Conservation (phyloP, 2,329 filamentous ascomycete genomes). For the Nemania sp. region DNA sequence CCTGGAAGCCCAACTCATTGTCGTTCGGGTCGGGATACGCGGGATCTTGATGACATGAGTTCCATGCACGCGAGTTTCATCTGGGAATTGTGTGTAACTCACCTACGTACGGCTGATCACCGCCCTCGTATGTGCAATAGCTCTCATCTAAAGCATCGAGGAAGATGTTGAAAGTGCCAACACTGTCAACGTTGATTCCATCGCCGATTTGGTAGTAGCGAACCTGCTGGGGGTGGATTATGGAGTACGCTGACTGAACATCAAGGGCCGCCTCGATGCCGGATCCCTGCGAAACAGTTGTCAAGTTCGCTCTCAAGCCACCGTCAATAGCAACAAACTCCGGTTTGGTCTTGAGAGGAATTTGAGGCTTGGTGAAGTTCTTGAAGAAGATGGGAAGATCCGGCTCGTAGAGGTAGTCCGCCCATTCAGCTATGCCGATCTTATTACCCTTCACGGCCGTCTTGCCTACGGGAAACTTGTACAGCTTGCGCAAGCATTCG, state of each 20-base stretch:
- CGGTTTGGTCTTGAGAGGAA: conserved; percentile 21
- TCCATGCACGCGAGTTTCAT: neutral
- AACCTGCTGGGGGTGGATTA: conserved; percentile 27
- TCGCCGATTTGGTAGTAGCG: conserved; percentile 31
- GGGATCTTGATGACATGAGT: conserved; percentile 23
- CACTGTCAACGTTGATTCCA: conserved; percentile 30
- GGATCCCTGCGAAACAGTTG: conserved; percentile 24
- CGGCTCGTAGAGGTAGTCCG: conserved; percentile 29
- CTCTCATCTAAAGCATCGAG: conserved; percentile 50
- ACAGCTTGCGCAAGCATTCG: conserved; percentile 29
- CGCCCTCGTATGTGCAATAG: conserved; percentile 51
- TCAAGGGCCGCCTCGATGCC: conserved; percentile 30
- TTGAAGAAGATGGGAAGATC: conserved; percentile 30
- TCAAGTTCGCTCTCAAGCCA: conserved; percentile 25
- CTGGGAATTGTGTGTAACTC: neutral
- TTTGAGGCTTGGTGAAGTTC: conserved; percentile 29
- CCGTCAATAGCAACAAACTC: conserved; percentile 31
- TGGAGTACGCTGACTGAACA: conserved; percentile 28
- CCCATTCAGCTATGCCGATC: conserved; percentile 32
- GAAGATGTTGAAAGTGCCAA: conserved; percentile 33
- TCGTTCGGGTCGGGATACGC: conserved; percentile 41
- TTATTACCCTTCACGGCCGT: conserved; percentile 18
- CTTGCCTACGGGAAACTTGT: conserved; percentile 28
- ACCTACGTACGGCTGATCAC: conserved; percentile 39
- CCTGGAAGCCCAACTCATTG: conserved; percentile 43